phyloP scores from a whole-genome alignment of 306 rosid species.

The Gastrolobium bilobum region DNA sequence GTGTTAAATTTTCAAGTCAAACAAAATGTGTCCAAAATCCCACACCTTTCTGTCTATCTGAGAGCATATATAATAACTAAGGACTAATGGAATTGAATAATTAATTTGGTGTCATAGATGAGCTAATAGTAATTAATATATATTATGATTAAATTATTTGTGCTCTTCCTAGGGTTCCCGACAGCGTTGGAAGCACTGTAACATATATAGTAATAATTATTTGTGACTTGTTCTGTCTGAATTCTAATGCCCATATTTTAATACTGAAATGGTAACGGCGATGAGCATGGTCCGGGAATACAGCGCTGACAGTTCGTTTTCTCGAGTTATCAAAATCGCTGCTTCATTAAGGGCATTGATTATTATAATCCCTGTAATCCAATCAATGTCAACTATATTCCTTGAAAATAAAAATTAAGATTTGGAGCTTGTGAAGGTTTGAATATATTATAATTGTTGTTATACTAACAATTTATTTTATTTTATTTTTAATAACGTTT shows the following conservation, averaged over 20 bases:
- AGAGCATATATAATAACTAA: constrained; percentile 3
- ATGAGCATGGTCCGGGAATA: constrained; percentile 61
- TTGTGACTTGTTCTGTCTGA: constrained; percentile 38
- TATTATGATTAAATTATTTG: constrained; percentile 28
- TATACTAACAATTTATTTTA: not conserved
- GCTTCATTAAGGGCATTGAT: constrained; percentile 48
- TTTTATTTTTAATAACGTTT: constrained; percentile 40
- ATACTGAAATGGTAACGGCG: constrained; percentile 49
- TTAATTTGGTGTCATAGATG: constrained; percentile 6
- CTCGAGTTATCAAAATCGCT: constrained; percentile 48
- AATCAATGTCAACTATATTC: constrained; percentile 55
- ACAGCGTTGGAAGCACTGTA: constrained; percentile 66
- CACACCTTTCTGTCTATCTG: not conserved
- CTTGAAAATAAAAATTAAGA: constrained; percentile 56
- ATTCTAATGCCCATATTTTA: constrained; percentile 31
- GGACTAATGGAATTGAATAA: not conserved
- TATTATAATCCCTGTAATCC: constrained; percentile 38
- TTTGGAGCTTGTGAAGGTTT: constrained; percentile 35
- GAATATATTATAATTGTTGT: not conserved
- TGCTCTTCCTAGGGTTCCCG: constrained; percentile 63
- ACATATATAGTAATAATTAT: constrained; percentile 29
- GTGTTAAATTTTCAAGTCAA: constrained; percentile 50
- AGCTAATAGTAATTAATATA: constrained; percentile 27
- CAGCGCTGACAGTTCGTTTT: constrained; percentile 63
- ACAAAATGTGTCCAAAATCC: constrained; percentile 51